Conservation (phyloP, 2,329 filamentous ascomycete species). For the Stagonosporopsis tanaceti region DNA sequence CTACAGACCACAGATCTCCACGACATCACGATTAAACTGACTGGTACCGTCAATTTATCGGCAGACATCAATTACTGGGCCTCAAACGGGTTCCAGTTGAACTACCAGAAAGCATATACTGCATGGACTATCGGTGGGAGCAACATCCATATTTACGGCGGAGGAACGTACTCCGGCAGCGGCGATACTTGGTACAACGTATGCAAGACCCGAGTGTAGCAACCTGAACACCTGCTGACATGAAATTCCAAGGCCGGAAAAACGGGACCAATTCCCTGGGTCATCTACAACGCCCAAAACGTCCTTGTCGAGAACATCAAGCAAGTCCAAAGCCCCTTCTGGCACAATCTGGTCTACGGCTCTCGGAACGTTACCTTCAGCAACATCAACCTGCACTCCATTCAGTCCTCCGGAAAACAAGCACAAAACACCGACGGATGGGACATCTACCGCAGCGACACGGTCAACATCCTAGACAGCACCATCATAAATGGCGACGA, state of each 20-base stretch:
- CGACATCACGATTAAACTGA: conserved; percentile 64
- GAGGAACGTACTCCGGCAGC: conserved; percentile 70
- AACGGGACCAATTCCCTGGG: conserved; percentile 7
- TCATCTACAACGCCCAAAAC: conserved; percentile 46
- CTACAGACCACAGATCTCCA: conserved; percentile 71
- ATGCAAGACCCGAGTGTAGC: conserved; percentile 66
- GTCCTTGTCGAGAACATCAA: conserved; percentile 67
- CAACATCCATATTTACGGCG: conserved; percentile 73
- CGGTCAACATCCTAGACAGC: conserved; percentile 72
- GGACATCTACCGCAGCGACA: conserved; percentile 68
- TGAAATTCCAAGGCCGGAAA: conserved; percentile 36
- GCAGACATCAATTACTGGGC: conserved; percentile 75
- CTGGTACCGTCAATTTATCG: conserved; percentile 68
- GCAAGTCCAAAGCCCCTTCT: conserved; percentile 67
- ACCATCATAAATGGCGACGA: conserved; percentile 72
- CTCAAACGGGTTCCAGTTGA: conserved; percentile 67
- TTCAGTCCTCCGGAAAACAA: conserved; percentile 58
- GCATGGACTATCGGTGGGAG: conserved; percentile 73
- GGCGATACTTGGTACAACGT: conserved; percentile 71
- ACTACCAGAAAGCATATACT: conserved; percentile 71
- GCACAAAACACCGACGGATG: conserved; percentile 72
- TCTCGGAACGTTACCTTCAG: conserved; percentile 70
- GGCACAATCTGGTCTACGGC: conserved; percentile 72
- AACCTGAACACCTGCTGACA: conserved; percentile 63
- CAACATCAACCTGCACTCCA: conserved; percentile 67